These are phyloP conservation scores for Nitzschia inconspicua DNA, from an alignment of 108 stramenopile genomes.

Conservation along the genomic window DNA sequence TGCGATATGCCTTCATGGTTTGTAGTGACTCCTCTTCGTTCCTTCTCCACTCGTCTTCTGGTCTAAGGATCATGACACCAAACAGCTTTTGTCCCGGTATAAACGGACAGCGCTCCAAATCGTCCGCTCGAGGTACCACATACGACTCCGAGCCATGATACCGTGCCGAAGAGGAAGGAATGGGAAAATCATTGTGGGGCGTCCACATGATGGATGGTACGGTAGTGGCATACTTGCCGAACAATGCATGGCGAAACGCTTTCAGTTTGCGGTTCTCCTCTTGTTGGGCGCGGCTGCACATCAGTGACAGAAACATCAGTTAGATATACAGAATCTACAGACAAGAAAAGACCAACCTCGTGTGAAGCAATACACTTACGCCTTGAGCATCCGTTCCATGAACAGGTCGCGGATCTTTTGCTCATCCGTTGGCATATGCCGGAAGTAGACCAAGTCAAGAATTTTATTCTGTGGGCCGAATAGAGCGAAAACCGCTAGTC, in stretches of 20 bases:
- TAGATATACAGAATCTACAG: too few relatives aligned
- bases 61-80: conserved; percentile 19
- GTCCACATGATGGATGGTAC: conserved; percentile 37
- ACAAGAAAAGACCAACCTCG: too few relatives aligned
- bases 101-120: background rate
- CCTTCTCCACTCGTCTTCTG: conserved; percentile 11
- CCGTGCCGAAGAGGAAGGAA: conserved; percentile 14
- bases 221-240: conserved; percentile 42
- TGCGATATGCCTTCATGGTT: background rate
- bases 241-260: conserved; percentile 43
- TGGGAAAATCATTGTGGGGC: conserved; percentile 22
- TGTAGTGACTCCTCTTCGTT: background rate
- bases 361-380: too few relatives aligned
- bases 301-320: too few relatives aligned
- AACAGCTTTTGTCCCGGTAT: conserved; percentile 13
- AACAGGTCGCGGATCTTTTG: conserved; percentile 13
- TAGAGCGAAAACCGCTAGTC: conserved; percentile 14
- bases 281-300: conserved; percentile 34
- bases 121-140: background rate
- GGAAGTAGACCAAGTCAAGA: conserved; percentile 5
- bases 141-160: background rate
- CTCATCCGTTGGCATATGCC: background rate
- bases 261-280: conserved; percentile 54
- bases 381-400: conserved; percentile 6
- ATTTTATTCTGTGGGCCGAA: conserved; percentile 25